Base-by-base conservation (phyloP, 139 green algal species). In the Chlamydomonas schloesseri region DNA sequence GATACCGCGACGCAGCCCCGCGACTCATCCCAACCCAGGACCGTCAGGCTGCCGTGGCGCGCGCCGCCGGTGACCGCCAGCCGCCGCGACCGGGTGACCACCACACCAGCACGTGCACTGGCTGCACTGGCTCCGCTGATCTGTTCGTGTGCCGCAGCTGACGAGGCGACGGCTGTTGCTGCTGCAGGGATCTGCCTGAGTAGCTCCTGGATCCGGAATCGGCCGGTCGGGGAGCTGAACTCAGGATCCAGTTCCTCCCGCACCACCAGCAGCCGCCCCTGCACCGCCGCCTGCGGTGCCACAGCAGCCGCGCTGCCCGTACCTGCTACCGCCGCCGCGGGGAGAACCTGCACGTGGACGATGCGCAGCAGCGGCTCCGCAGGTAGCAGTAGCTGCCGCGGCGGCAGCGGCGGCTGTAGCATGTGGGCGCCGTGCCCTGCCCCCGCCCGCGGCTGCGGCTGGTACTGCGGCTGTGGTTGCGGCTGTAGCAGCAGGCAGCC, bases 401-500 rank as follows among this genome's bases (percentile, higher is more conserved):
- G 42, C 42, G 42, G 42, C 42, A 13, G 6, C 6, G 42, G 42
- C 42, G 42, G 6, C 42, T 50, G 42, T 13, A n/a, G n/a, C n/a
- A n/a, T n/a, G n/a, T n/a, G n/a, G n/a, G n/a, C n/a, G n/a, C n/a
- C n/a, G n/a, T n/a, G n/a, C n/a, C n/a, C n/a, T n/a, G n/a, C n/a
- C n/a, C n/a, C n/a, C n/a, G n/a, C 6, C 42, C 42, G 42, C 42
- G 8, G 42, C 42, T 50, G 42, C 42, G 42, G 8, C 42, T 50
- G 42, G 6, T 13, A 8, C 42, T 8, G 42, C 6, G 42, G 42
- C 42, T 50, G 42, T 8, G 8, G 42, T 8, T 50, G 42, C 6
- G 42, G 42, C 42, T 50, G 42, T 50, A 84, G 50, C 65, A 79
- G 5, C 46, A 75, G 18, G 46, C 73, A 64, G 62, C 73, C 64